Conservation (phyloP, 768 basidiomycete genomes). For the Kwoniella shandongensis region DNA sequence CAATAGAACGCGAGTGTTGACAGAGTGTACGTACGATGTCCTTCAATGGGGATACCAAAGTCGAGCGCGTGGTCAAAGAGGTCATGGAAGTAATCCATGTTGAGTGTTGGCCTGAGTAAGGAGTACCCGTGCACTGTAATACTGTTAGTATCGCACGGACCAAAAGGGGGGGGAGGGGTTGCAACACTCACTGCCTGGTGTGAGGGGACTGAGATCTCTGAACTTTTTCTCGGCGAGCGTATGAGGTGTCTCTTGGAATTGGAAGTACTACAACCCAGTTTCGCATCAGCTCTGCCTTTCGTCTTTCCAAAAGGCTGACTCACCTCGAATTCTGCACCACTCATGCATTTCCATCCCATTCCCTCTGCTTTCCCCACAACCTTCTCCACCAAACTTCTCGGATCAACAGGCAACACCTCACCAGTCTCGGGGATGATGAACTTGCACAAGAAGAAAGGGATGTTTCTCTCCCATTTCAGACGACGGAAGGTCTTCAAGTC, state of each 20-base stretch:
- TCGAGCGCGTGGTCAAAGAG: constrained; percentile 67
- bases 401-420: constrained; percentile 77
- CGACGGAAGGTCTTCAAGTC: constrained; percentile 84
- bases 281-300: background rate
- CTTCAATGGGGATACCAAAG: constrained; percentile 81
- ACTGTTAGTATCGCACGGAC: background rate
- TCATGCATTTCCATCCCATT: constrained; percentile 63
- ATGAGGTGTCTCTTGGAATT: constrained; percentile 70
- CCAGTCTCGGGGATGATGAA: constrained; percentile 85
- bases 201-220: constrained; percentile 70
- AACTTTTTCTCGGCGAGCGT: constrained; percentile 76
- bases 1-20: background rate
- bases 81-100: constrained; percentile 83
- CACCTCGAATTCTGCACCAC: constrained; percentile 95
- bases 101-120: constrained; percentile 82
- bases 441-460: constrained; percentile 89
- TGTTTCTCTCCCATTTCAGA: constrained; percentile 86
- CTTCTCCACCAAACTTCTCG: constrained; percentile 72
- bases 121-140: constrained; percentile 92
- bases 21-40: constrained; percentile 64
- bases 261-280: constrained; percentile 40
- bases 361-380: constrained; percentile 60
- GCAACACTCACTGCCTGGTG: constrained; percentile 87
- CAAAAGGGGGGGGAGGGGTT: too few species aligned
- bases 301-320: constrained; percentile 24